Base-by-base conservation (phyloP, 306 rosid genomes). In the Lathyrus sativus region DNA sequence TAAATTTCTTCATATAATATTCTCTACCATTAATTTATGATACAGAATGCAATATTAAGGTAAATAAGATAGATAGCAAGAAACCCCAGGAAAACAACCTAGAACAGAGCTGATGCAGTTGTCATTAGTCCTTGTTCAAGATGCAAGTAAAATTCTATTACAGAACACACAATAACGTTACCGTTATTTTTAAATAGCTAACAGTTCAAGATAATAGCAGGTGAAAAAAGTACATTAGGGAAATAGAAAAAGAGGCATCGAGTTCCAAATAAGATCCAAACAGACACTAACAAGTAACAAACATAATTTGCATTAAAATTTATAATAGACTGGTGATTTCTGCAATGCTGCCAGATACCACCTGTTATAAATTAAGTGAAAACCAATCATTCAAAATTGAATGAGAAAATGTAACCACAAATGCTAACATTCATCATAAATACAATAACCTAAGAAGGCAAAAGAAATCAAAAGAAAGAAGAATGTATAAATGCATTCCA, bases 41-140 rank as follows among this genome's bases (percentile, higher is more conserved):
- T 26, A 50, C 19, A 19, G 35, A 48, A 46, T 37, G 57, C 14
- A 41, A 37, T 26, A 56, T 33, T 62, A 48, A 63, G 57, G 73
- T 24, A 53, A 68, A 42, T 4, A 65, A 39, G 33, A 62, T 45
- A 31, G 24, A 26, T 22, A 73, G 28, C 57, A 57, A 76, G 59
- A n/a, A 69, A 43, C 64, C 70, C 64, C 70, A 74, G 19, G 11
- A 64, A 60, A 59, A 45, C 58, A 69, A 11, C 39, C 61, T 51
- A 64, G 62, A 68, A 62, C 56, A 69, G 15, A 35, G 48, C 44
- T 49, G 28, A 35, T 42, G 57, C 53, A 55, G 19, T 45, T 55
- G 28, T 19, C 9, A 14, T 14, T 48, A 24, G 61, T 15, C 62
- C 44, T 9, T 26, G n/a, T 26, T 28, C 11, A 54, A 53, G 1